Base-by-base conservation (phyloP, 805 yeast genomes). In the Cyberlindnera xylosilytica region DNA sequence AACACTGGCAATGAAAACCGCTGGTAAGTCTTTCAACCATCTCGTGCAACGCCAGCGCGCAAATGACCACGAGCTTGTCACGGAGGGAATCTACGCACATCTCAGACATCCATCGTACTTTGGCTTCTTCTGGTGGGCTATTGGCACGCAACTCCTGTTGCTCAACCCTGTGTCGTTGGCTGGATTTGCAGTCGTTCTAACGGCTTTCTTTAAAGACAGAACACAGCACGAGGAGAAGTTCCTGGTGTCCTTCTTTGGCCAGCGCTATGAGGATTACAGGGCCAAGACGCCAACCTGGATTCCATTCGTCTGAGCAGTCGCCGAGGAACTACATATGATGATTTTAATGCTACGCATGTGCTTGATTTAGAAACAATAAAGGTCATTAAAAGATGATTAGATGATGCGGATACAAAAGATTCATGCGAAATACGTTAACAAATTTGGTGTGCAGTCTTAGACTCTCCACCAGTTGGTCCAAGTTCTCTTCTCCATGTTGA, bases 61-160 rank as follows among this genome's bases (percentile, higher is more conserved):
- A 24, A 52, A 62, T 1, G 74, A 74, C 41, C 99, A 93, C 60
- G 63, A 51, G 9, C 68, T 93, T 33, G 82, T 93, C 11, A 87
- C 87, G 0, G 51, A 63, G 10, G 98, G 97, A 0, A 66, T 91
- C 3, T 93, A 91, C 61, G 44, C 69, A 1, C 49, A 63, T 20
- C 64, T 77, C 13, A 72, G 99, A 47, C 99, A 93, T 61, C 99
- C 99, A 6, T 82, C 95, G 36, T 93, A 93, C 63, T 74, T 80
- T 31, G 99, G 97, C 0, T 93, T 85, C 61, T 90, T 80, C 57
- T 80, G 88, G 78, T 93, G 98, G 97, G 91, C 95, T 12, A 51
- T 90, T 4, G 97, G 97, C 0, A 72, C 88, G 1, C 96, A 91
- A 59, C 19, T 93, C 35, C 50, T 83, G 46, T 62, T 91, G 44